A percentile compares a stretch with the other conserved stretches of the same genome.
These are phyloP conservation scores for Pilaira anomala DNA, from an alignment of 192 early-diverging fungal species.

Conservation along the genomic window DNA sequence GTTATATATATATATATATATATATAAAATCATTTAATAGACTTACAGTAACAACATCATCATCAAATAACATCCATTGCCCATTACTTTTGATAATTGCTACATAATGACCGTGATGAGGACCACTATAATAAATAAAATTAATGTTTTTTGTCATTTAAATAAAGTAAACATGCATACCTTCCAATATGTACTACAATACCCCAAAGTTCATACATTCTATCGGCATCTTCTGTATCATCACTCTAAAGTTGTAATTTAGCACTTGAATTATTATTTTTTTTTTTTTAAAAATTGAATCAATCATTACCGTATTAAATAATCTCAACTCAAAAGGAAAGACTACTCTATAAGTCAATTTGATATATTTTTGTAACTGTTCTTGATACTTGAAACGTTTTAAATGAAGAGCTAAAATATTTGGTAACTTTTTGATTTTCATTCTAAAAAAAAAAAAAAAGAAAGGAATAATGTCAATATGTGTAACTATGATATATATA, in stretches of 20 bases:
- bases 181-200: constrained; percentile 94
- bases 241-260: constrained; percentile 52
- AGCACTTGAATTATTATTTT: too few relatives aligned
- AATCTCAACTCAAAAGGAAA: constrained; percentile 93
- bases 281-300: too few relatives aligned
- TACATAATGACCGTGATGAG: constrained; percentile 96
- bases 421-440: constrained; percentile 92
- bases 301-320: constrained; percentile 80
- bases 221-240: constrained; percentile 79
- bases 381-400: constrained; percentile 99
- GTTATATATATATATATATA: neutral
- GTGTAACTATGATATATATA: neutral
- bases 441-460: constrained; percentile 54
- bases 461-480: neutral
- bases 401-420: constrained; percentile 91
- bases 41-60: constrained; percentile 86
- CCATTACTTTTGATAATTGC: constrained; percentile 82
- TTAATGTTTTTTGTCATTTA: too few relatives aligned
- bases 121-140: constrained; percentile 58
- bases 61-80: constrained; percentile 94
- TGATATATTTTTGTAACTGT: constrained; percentile 83
- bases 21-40: neutral
- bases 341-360: constrained; percentile 91
- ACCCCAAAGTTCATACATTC: constrained; percentile 85
- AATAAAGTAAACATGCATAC: too few relatives aligned